Evolutionary conservation across 2,329 filamentous ascomycete genomes (phyloP), one percentile per base, ranked within the genome.

Genomic region (Venturia oleaginea): DNA sequence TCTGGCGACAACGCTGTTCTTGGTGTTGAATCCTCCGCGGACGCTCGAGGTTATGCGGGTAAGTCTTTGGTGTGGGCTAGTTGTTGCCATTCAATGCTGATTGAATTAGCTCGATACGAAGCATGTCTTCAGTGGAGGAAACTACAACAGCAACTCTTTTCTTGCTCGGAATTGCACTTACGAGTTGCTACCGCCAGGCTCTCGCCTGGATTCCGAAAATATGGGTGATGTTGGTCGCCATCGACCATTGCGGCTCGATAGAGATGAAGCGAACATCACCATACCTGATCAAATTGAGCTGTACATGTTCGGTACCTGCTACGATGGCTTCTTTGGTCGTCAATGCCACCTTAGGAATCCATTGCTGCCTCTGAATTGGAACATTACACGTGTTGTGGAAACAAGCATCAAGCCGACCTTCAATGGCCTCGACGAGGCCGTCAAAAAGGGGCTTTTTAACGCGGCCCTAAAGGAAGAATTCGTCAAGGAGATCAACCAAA

Each of bases 301-400:
- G 17, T 34, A 57, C 30, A 57, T 57, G 51, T 57, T 57, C 30
- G 15, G 51, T 22, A n/a, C 6, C 24, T 57, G 51, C 19, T 34
- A 32, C 24, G 13, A 57, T n/a, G 51, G 27, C 27, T n/a, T 8
- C 10, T 57, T 57, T 32, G 51, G 30, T 11, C 51, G 27, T n/a
- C 15, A 32, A 13, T 57, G 27, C 15, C 27, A 10, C 10, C 19
- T 57, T 34, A 30, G 51, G 19, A 57, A n/a, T 13, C 51, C 27
- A 22, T 13, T 57, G 27, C 30, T 57, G 51, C 51, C 51, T 57
- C 19, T 57, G 27, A 57, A 57, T 15, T 57, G 51, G 51, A 57
- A 57, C 51, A 57, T 57, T 15, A 57, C 51, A 32, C 30, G 51
- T 22, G 19, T 57, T 57, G 51, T 57, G 17, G 51, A 57, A 34